Conservation (phyloP, 345 rosid species). For the Fremontodendron californicum region DNA sequence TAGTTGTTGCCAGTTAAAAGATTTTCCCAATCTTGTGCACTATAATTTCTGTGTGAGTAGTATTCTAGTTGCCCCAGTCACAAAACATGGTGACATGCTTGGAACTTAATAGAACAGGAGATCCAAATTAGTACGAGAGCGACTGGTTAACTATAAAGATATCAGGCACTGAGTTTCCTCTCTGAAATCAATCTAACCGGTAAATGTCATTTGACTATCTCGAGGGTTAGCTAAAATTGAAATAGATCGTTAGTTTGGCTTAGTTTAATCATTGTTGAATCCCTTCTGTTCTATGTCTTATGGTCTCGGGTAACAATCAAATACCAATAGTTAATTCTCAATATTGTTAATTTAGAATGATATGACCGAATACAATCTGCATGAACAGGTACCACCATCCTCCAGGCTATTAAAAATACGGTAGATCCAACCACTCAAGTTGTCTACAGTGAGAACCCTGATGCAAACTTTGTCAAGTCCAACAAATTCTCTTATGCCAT, state of each 20-base stretch:
- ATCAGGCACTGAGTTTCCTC: background rate
- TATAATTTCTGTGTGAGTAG: too few relatives aligned
- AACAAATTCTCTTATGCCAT: conserved; percentile 52
- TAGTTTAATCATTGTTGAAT: background rate
- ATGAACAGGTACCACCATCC: conserved; percentile 61
- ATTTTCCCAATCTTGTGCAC: too few relatives aligned
- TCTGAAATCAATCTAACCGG: background rate
- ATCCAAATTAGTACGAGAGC: background rate
- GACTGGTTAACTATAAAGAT: background rate
- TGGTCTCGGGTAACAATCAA: too few relatives aligned
- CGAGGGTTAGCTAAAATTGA: background rate
- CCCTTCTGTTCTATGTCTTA: background rate
- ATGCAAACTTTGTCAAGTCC: conserved; percentile 34
- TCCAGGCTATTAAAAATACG: conserved; percentile 38
- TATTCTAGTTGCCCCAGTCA: too few relatives aligned
- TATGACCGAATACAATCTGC: too few relatives aligned
- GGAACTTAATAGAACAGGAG: too few relatives aligned
- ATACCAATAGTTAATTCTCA: too few relatives aligned
- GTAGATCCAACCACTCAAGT: conserved; percentile 36
- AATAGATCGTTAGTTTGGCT: background rate
- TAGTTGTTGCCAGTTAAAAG: too few relatives aligned
- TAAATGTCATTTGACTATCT: background rate
- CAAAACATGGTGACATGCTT: too few relatives aligned
- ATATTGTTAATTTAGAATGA: background rate
- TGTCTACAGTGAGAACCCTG: conserved; percentile 46